Evolutionary conservation across 208 protist species (phyloP).

Genomic region (Phytomonas sp.): DNA sequence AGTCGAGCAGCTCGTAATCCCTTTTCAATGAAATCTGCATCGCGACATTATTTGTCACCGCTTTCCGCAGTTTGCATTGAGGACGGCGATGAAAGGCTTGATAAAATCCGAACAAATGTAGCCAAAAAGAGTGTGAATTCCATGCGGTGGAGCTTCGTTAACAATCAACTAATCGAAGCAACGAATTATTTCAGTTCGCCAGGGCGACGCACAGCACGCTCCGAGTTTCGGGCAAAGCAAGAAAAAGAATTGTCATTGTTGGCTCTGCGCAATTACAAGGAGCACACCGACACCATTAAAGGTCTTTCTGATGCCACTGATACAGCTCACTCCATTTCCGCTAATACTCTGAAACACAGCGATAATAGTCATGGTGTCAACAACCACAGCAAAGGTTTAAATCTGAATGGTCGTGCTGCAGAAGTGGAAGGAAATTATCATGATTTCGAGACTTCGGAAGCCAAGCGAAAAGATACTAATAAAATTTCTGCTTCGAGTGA

Average conservation of each 20-base stretch:
- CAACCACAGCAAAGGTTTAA: neutral
- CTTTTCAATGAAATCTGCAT: too few species aligned
- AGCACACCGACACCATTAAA: neutral
- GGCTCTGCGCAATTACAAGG: neutral
- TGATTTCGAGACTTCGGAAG: neutral
- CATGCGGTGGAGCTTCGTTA: conserved; percentile 3
- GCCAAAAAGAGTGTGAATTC: neutral
- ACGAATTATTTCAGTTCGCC: neutral
- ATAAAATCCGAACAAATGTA: neutral
- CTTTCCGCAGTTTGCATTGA: neutral
- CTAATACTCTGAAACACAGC: neutral
- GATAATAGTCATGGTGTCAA: neutral
- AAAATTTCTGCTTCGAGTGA: neutral
- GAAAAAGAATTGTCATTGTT: neutral
- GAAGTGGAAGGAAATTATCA: neutral
- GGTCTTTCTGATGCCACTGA: neutral
- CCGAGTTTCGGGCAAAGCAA: neutral
- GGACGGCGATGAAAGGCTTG: neutral
- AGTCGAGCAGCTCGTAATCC: conserved; percentile 47
- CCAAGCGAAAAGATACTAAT: neutral
- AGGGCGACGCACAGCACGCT: conserved; percentile 1
- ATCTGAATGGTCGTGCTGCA: neutral
- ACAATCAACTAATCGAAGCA: neutral
- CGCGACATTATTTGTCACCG: neutral
- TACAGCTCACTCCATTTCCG: neutral